Percentiles rank a stretch among this genome's conserved stretches.
phyloP scores from a whole-genome alignment of 495 filamentous ascomycete species.

The Xanthoparmelia taractica region DNA sequence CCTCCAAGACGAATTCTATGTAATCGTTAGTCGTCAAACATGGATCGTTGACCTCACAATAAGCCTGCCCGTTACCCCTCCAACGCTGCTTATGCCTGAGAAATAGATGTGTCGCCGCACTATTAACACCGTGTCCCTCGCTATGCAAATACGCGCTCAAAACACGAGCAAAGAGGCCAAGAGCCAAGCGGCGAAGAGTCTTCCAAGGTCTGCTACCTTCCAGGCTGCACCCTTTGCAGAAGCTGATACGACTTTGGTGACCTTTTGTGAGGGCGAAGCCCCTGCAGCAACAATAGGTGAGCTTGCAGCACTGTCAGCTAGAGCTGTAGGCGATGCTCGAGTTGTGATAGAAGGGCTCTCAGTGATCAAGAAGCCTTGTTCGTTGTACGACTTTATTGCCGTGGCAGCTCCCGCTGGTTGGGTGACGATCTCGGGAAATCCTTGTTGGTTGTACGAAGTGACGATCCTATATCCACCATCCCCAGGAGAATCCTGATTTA shows the following conservation, averaged over 20 bases:
- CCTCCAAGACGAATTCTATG: background rate
- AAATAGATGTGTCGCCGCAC: background rate
- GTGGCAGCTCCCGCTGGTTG: conserved; percentile 30
- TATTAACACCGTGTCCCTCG: background rate
- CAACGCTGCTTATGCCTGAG: conserved; percentile 8
- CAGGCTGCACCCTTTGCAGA: background rate
- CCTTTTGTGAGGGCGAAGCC: conserved; percentile 8
- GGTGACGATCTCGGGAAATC: conserved; percentile 37
- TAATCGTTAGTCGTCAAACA: conserved; percentile 2
- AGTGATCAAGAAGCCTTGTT: conserved; percentile 38
- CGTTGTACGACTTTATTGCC: conserved; percentile 33
- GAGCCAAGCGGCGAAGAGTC: background rate
- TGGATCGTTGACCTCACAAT: background rate
- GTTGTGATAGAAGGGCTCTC: conserved; percentile 12
- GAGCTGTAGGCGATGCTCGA: conserved; percentile 18
- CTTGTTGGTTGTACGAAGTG: conserved; percentile 37
- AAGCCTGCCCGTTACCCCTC: background rate
- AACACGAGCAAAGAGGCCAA: background rate
- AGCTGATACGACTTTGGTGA: conserved; percentile 9
- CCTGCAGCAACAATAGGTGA: conserved; percentile 6
- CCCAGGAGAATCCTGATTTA: conserved; percentile 30
- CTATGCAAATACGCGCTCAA: conserved; percentile 6
- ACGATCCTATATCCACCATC: conserved; percentile 40
- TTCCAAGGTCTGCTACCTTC: background rate
- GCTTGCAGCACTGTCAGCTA: conserved; percentile 12